Base-by-base conservation (phyloP, 2,329 filamentous ascomycete genomes). In the Coniella vitis region DNA sequence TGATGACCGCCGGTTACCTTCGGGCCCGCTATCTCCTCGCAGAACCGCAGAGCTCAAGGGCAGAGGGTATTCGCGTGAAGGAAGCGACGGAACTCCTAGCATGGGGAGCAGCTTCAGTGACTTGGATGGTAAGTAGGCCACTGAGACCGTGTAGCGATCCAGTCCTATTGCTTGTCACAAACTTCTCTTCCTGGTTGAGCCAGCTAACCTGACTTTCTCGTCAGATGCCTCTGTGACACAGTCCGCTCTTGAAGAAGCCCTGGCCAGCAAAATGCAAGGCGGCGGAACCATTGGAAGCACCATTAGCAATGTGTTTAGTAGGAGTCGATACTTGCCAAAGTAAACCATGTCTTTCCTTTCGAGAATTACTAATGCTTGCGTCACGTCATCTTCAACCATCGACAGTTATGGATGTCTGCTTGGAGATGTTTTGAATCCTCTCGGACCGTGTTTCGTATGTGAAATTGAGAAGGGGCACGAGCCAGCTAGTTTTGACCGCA, bases 101-200 rank as follows among this genome's bases (percentile, higher is more conserved):
- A 89, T 90, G 81, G 86, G 87, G 1, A 91, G 87, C 63, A 90
- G 86, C 58, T 93, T 89, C 59, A 91, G 86, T 65, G 88, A 93
- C 68, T 74, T 94, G 38, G 87, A 91, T 62, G 86, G 86, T 79
- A 70, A 52, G 63, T 57, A 22, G 10, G 13, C 14, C 29, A 31
- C 13, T 20, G 48, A 39, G 37, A 13, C 43, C n/a, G n/a, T 37
- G 35, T n/a, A 37, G 13, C 35, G n/a, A 4, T n/a, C 4, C 7
- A 4, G 9, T 42, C 46, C 44, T 9, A 29, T 44, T 43, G 44
- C 7, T 17, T 53, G 47, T 16, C 21, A 16, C 25, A 40, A 4
- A 22, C 12, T 10, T 8, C 14, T 10, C 17, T 25, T 22, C 22
- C 21, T 2, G 22, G 14, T 4, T 7, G 16, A 19, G 12, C 12